Base-by-base conservation (phyloP, 1,139 yeast species). In the Lodderomyces orthopsilosis region DNA sequence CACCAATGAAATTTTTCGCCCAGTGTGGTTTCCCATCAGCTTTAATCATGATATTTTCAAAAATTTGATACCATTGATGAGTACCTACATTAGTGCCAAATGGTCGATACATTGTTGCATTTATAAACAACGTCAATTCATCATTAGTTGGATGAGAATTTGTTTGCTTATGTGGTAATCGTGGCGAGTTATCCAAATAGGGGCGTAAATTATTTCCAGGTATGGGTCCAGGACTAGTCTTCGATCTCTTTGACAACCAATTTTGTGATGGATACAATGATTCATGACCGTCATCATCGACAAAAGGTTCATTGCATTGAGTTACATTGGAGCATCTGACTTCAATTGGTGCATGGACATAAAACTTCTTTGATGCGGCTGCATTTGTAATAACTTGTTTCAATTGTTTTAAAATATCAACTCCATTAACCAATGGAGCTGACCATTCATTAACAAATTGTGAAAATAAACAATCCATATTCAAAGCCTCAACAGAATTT, bases 381-480 rank as follows among this genome's bases (percentile, higher is more conserved):
- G 95, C 96, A 10, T 66, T 68, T 27, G 72, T 58, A 42, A 91
- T 86, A 4, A 78, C 75, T 19, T 72, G 73, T 47, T 85, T 79
- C 50, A 91, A 70, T 41, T 85, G 70, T 42, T 77, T 71, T 51
- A 91, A 74, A 10, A 85, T 82, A 41, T 82, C 84, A 7, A 82
- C 82, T 8, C 98, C 98, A 47, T 79, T 77, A 23, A 68, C 74
- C 58, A 93, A 69, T 24, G 98, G 98, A 44, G 95, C 80, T 12
- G 93, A 89, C 98, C 98, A 93, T 66, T 93, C 98, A 59, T 91
- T 83, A 44, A 93, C 98, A 66, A 85, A 91, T 63, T 93, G 98
- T 38, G 91, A 83, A 62, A 90, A 93, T 52, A 91, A 70, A 61
- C 98, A 93, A 67, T 93, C 98, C 96, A 93, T 89, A 61, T 89